Evolutionary conservation across 1,284 basidiomycete genomes (phyloP).

Genomic region (Hemileia vastatrix): DNA sequence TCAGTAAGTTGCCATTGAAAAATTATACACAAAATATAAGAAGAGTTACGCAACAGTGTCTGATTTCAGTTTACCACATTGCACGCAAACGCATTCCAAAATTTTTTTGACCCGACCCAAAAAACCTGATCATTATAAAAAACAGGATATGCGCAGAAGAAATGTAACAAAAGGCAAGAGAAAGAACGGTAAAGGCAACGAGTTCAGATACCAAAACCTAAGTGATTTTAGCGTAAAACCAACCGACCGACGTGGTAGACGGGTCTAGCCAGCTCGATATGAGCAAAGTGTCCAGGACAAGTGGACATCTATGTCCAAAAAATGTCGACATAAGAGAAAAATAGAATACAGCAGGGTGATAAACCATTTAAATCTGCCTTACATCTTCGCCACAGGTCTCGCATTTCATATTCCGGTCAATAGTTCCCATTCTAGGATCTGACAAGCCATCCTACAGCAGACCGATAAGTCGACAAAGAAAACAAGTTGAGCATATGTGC

Average conservation of each 20-base stretch:
- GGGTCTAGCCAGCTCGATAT: slow-evolving; percentile 91
- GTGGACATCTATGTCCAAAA: slow-evolving; percentile 32
- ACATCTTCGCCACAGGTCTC: slow-evolving; percentile 93
- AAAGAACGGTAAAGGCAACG: background rate
- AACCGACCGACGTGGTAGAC: slow-evolving; percentile 86
- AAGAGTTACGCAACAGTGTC: no score
- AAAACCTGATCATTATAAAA: slow-evolving; percentile 64
- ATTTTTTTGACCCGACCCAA: slow-evolving; percentile 99
- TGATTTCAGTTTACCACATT: slow-evolving; percentile 94
- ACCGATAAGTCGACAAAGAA: slow-evolving; percentile 52
- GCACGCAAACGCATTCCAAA: slow-evolving; percentile 94
- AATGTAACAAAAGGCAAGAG: background rate
- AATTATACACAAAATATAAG: slow-evolving; percentile 64
- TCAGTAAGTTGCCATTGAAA: slow-evolving; percentile 42
- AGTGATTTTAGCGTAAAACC: background rate
- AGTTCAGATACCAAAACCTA: background rate
- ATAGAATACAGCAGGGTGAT: background rate
- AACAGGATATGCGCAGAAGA: background rate
- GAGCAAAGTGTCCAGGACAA: slow-evolving; percentile 90
- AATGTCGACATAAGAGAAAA: background rate
- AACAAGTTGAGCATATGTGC: background rate
- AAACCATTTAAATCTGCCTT: slow-evolving; percentile 65
- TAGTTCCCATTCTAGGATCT: slow-evolving; percentile 94
- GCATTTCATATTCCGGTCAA: slow-evolving; percentile 99
- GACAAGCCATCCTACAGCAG: slow-evolving; percentile 87